These are phyloP conservation scores for Puccinellia tenuiflora DNA, from an alignment of 176 grass and related monocot genomes.

Conservation along the genomic window DNA sequence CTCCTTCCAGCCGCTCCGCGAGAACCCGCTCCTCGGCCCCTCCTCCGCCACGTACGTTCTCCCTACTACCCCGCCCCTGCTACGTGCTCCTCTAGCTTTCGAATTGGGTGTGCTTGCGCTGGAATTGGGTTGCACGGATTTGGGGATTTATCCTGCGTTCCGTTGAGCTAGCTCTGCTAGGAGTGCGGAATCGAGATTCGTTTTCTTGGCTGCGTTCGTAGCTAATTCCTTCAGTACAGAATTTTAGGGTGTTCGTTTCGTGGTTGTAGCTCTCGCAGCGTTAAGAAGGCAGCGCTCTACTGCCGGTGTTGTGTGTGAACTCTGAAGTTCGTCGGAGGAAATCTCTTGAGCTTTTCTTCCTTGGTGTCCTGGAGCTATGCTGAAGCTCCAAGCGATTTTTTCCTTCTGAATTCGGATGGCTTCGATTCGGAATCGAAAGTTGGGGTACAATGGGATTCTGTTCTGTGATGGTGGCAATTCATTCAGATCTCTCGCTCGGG, in stretches of 20 bases:
- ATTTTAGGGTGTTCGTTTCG: neutral
- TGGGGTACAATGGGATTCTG: neutral
- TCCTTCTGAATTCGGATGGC: neutral
- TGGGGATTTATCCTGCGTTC: neutral
- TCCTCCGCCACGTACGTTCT: slow-evolving; percentile 58
- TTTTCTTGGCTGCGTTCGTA: neutral
- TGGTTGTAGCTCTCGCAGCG: neutral
- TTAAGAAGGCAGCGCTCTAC: neutral
- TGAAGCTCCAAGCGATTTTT: neutral
- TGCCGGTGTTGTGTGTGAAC: neutral
- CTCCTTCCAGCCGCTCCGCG: slow-evolving; percentile 85
- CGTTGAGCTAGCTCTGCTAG: no score
- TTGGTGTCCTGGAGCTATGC: neutral
- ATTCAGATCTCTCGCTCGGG: neutral
- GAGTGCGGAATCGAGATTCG: neutral
- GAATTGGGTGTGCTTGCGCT: neutral
- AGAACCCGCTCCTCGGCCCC: slow-evolving; percentile 88
- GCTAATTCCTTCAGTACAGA: neutral
- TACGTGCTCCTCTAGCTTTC: no score
- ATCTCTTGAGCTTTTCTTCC: neutral
- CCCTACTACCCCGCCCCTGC: no score
- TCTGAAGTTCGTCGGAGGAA: neutral
- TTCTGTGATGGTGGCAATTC: neutral
- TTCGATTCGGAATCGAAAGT: neutral
- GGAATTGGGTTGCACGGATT: neutral